Conservation (phyloP, 257 asterid genomes). For the Solanum peruvianum region DNA sequence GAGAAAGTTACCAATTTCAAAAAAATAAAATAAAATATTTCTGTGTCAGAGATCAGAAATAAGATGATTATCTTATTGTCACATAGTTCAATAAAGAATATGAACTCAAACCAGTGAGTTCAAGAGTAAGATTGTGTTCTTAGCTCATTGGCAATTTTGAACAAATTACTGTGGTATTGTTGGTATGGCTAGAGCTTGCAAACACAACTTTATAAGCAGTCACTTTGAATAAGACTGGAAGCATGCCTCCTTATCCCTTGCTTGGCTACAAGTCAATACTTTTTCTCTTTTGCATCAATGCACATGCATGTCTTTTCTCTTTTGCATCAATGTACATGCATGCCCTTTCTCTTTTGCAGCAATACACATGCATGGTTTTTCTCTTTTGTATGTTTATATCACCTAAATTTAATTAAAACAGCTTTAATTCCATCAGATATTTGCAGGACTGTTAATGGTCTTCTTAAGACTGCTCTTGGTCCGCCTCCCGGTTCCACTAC, state of each 20-base stretch:
- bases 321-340: neutral
- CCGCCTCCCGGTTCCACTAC: constrained; percentile 94
- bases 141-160: neutral
- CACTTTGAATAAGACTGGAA: neutral
- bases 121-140: neutral
- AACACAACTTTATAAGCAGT: neutral
- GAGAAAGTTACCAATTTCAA: neutral
- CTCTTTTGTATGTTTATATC: neutral
- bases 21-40: neutral
- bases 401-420: constrained; percentile 19
- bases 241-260: neutral
- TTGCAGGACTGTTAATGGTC: constrained; percentile 97
- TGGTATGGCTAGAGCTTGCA: neutral
- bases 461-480: constrained; percentile 91
- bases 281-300: neutral
- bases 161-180: neutral
- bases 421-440: constrained; percentile 34
- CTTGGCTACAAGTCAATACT: neutral
- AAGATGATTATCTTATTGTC: neutral
- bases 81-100: neutral
- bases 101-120: neutral
- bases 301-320: neutral
- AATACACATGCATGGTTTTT: neutral
- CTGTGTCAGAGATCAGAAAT: neutral
- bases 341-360: neutral